Evolutionary conservation across 1,139 yeast species (phyloP).

Genomic region (Spencermartinsiella ligniputridi): DNA sequence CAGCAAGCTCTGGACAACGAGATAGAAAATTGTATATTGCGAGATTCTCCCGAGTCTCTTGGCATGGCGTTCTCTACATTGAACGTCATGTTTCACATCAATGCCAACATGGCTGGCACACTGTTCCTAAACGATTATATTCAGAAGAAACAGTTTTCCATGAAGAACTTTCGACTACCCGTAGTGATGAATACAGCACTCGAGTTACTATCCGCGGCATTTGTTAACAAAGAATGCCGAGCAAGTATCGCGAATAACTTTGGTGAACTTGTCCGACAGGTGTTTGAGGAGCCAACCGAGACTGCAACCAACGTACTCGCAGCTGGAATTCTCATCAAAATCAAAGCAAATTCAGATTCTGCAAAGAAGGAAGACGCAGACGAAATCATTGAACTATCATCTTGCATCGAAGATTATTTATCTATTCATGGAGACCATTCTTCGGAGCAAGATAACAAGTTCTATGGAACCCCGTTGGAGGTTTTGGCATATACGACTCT

Average conservation of each 20-base stretch:
- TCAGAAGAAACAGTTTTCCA: slow-evolving; percentile 21
- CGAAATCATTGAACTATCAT: slow-evolving; percentile 28
- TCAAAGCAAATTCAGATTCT: slow-evolving; percentile 26
- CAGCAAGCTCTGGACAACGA: not conserved
- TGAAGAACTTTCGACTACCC: slow-evolving; percentile 20
- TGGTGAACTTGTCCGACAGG: slow-evolving; percentile 24
- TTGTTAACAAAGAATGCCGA: slow-evolving; percentile 32
- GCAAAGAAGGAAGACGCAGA: slow-evolving; percentile 20
- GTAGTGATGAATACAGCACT: slow-evolving; percentile 26
- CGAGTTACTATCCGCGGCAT: slow-evolving; percentile 34
- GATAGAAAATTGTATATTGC: slow-evolving; percentile 8
- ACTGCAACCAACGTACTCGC: slow-evolving; percentile 30
- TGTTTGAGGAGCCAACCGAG: slow-evolving; percentile 21
- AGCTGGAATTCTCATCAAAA: slow-evolving; percentile 34
- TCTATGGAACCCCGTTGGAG: slow-evolving; percentile 32
- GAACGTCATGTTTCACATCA: slow-evolving; percentile 63
- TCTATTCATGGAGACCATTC: slow-evolving; percentile 5
- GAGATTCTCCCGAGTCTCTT: slow-evolving; percentile 9
- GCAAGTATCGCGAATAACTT: slow-evolving; percentile 28
- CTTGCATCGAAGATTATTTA: slow-evolving; percentile 28
- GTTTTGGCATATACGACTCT: slow-evolving; percentile 37
- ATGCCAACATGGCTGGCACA: slow-evolving; percentile 21
- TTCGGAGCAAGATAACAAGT: slow-evolving; percentile 5
- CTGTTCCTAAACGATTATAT: slow-evolving; percentile 22
- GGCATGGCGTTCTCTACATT: slow-evolving; percentile 53